Base-by-base conservation (phyloP, 768 basidiomycete genomes). In the Pleurotus tuoliensis region DNA sequence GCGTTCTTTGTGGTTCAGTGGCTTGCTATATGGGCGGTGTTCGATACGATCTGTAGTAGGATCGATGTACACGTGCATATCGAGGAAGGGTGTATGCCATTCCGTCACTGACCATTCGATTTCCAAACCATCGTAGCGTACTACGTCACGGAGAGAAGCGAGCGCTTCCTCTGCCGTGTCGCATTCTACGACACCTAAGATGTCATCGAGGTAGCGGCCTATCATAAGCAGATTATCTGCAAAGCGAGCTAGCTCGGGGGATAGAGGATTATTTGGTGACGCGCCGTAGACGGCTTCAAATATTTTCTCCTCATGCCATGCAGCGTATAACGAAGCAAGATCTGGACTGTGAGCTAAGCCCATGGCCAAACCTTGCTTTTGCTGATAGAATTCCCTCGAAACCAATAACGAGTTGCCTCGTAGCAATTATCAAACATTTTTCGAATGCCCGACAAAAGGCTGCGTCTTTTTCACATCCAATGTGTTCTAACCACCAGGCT, bases 291-390 rank as follows among this genome's bases (percentile, higher is more conserved):
- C 27, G 1, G 27, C 27, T 7, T 27, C 27, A 7, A 27, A 27
- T 4, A 20, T 20, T 5, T 43, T 43, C 4, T 43, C 41, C 18
- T 43, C 41, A 43, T n/a, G 18, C 15, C 18, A 43, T 1, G 18
- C 41, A 5, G 15, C 41, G 4, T 43, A 43, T 6, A 43, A 11
- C 3, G 15, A n/a, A 3, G 41, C 4, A 1, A 43, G 41, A 43
- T 43, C 70, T 0, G 71, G 71, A 0, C 59, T 60, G 25, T 61
- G 58, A 0, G 71, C 63, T 3, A 72, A 67, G 7, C 70, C 70
- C 68, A 71, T 72, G 12, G 70, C 69, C 1, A 70, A 56, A 11
- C 70, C 68, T 27, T 57, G 54, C 20, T 50, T 11, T 62, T 73
- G 71, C n/a, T 38, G n/a, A 48, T 61, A 71, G 5, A 56, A 41